Percentiles rank a stretch among this genome's conserved stretches.
Evolutionary conservation across 768 basidiomycete species (phyloP).

Genomic region (Naganishia friedmannii): DNA sequence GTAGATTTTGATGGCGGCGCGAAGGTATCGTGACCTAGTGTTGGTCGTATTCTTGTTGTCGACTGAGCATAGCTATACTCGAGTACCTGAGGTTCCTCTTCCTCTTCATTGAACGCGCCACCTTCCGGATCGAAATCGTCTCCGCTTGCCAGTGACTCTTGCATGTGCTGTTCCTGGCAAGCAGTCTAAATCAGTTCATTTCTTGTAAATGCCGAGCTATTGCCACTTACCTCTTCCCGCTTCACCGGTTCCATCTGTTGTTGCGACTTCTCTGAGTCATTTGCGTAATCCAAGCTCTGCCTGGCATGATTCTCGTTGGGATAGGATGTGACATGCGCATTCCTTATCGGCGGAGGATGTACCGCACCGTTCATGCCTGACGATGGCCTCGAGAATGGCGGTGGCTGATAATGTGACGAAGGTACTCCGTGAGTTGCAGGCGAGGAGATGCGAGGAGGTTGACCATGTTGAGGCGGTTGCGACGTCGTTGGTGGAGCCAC

Average conservation of each 20-base stretch:
- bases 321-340: not conserved
- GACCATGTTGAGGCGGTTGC: not conserved
- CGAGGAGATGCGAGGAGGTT: not conserved
- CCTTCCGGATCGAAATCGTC: not conserved
- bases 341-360: not conserved
- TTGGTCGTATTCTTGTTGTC: constrained; percentile 1
- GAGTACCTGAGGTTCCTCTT: not conserved
- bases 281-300: not conserved
- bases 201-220: not conserved
- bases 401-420: constrained; percentile 7
- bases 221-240: constrained; percentile 9
- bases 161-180: not conserved
- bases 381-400: constrained; percentile 15
- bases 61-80: constrained; percentile 12
- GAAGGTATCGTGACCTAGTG: constrained; percentile 23
- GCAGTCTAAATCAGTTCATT: not conserved
- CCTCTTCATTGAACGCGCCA: not conserved
- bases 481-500: not conserved
- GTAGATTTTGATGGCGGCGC: constrained; percentile 4
- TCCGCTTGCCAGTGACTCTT: not conserved
- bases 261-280: not conserved
- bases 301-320: constrained; percentile 17
- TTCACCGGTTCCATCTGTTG: too few relatives aligned
- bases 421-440: not conserved
- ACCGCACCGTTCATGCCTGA: not conserved